Evolutionary conservation across 441 rosid species (phyloP), one percentile per base, ranked within the genome.

Genomic region (Hura crepitans): DNA sequence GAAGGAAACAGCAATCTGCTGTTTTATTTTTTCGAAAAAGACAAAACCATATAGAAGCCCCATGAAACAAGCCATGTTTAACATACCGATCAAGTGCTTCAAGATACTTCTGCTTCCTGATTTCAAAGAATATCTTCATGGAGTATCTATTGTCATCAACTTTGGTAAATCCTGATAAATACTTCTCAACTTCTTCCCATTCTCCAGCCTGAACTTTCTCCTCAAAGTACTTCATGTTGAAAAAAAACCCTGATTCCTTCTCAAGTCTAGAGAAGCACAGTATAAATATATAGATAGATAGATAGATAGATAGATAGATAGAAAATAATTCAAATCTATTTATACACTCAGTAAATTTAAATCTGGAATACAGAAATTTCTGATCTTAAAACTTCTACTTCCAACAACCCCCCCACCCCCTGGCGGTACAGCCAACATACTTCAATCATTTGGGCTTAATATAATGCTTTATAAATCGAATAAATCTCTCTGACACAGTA

Each of bases 51-150:
- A 37, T 17, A 37, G 5, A 53, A 47, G 62, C 20, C 18, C 17
- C 49, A 20, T 13, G 59, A 14, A 27, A 51, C 50, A 65, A 66
- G 20, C 54, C 8, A 69, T 14, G 8, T 55, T 51, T 66, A 35
- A 20, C 49, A 66, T 81, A 93, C 98, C 89, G 75, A 80, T 92
- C 98, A 71, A 93, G 97, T 11, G 98, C 98, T 79, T 93, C 98
- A 11, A 93, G 91, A 79, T 93, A 93, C 81, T 93, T 91, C 76
- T 93, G 98, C 86, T 93, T 93, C 84, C 97, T 85, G 70, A 93
- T 93, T 77, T 93, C 98, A 79, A 93, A 93, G 79, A 87, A 89
- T 49, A 93, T 91, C 84, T 87, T 91, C 96, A 85, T 93, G 5
- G 98, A 93, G 79, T 89, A 89, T 71, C 91, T 80, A 72, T 90